These are phyloP conservation scores for Boletus holoroseus DNA, from an alignment of 1,284 basidiomycete species.

Conservation along the genomic window DNA sequence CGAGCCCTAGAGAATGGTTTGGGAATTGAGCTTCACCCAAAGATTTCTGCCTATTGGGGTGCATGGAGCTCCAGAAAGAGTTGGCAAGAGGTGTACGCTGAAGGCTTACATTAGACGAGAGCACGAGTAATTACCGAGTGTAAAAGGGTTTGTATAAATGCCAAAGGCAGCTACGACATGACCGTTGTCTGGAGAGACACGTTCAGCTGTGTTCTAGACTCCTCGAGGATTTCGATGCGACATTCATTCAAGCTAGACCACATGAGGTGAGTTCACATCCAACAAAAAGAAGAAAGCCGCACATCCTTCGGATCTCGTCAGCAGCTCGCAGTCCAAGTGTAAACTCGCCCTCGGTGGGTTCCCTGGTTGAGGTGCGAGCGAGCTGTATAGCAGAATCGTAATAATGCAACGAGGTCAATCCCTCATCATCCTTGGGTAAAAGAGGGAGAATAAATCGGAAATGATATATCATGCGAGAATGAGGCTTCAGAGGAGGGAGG, in stretches of 20 bases:
- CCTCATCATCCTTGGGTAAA: constrained; percentile 54
- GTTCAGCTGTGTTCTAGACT: constrained; percentile 42
- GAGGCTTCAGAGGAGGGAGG: constrained; percentile 55
- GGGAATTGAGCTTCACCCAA: constrained; percentile 36
- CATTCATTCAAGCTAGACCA: constrained; percentile 52
- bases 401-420: constrained; percentile 60
- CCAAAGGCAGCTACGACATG: constrained; percentile 6
- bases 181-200: constrained; percentile 17
- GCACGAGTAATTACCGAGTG: neutral
- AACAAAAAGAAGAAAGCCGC: constrained; percentile 15
- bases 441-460: constrained; percentile 69
- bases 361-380: constrained; percentile 58
- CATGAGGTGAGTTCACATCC: constrained; percentile 1
- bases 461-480: constrained; percentile 67
- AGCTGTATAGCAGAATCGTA: constrained; percentile 75
- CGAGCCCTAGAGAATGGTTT: constrained; percentile 40
- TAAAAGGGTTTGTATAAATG: neutral
- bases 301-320: constrained; percentile 55
- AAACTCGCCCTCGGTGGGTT: constrained; percentile 69
- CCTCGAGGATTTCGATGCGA: constrained; percentile 55
- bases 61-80: constrained; percentile 52
- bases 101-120: constrained; percentile 40
- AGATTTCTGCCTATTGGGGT: constrained; percentile 42
- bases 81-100: constrained; percentile 51
- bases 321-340: constrained; percentile 60